Base-by-base conservation (phyloP, 129 eudicot species). In the Deinandra increscens region DNA sequence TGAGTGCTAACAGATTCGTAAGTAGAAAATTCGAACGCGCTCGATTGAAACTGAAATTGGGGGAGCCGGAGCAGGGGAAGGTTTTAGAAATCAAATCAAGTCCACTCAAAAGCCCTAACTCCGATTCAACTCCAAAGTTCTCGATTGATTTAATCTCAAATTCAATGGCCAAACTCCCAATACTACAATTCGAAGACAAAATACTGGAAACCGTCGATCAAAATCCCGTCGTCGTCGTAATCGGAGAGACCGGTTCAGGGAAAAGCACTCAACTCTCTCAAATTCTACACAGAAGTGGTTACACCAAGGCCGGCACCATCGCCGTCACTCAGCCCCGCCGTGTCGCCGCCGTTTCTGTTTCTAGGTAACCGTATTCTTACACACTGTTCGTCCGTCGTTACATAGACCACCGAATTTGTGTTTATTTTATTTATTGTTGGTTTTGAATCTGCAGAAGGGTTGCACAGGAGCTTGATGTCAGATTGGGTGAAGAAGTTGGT, bases 261-360 rank as follows among this genome's bases (percentile, higher is more conserved):
- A 93, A 93, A 70, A 89, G 95, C 75, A 93, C 98, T n/a, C 98
- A 93, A 43, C 98, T 93, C 54, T 87, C 98, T 58, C 98, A 93
- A 74, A 89, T 93, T 38, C 81, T 93, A 12, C 91, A 77, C 78
- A 75, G 95, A 54, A 76, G 77, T 14, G 95, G 98, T n/a, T 93
- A 82, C 74, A 76, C 98, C 2, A 38, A 85, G 23, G 78, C 87
- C 60, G 96, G 96, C 0, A 37, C 67, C 69, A 89, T 93, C 75
- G 96, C 90, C 73, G 90, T 93, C 76, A 93, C 98, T 34, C 98
- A 93, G 84, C 98, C 98, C 64, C 98, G 98, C 60, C 96, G 98
- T 26, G 98, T 93, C 34, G 98, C 97, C 62, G 95, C 98, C 42
- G 95, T 89, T 23, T 78, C 98, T 4, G 96, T 92, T 64, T 82